Evolutionary conservation across 495 filamentous ascomycete species (phyloP).

Genomic region (Xylaria longipes): DNA sequence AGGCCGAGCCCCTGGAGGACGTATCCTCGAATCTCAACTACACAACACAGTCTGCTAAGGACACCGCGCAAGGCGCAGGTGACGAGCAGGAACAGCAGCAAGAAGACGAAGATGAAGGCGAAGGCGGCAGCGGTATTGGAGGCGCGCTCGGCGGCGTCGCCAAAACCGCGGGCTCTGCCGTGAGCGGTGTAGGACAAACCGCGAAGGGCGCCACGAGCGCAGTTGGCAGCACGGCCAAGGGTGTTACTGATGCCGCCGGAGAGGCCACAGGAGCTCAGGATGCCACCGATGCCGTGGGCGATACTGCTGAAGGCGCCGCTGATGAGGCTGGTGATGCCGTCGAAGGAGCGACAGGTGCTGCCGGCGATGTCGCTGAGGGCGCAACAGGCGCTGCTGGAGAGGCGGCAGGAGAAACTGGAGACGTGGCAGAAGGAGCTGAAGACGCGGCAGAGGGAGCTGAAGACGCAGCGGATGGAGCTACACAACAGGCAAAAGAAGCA

Average conservation of each 20-base stretch:
- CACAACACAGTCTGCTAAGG: constrained; percentile 33
- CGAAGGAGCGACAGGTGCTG: background rate
- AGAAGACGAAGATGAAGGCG: constrained; percentile 7
- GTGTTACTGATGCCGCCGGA: no score
- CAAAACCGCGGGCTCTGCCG: constrained; percentile 26
- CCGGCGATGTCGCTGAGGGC: constrained; percentile 20
- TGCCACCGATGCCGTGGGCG: no score
- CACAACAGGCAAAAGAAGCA: constrained; percentile 39
- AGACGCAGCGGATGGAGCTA: constrained; percentile 1
- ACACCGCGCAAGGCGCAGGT: constrained; percentile 1
- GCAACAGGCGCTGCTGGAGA: constrained; percentile 13
- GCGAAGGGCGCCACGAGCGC: constrained; percentile 27
- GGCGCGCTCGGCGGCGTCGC: constrained; percentile 28
- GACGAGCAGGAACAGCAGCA: constrained; percentile 16
- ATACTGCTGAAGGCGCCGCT: constrained; percentile 29
- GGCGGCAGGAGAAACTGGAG: background rate
- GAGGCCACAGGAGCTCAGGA: no score
- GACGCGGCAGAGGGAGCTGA: background rate
- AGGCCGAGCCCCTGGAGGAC: constrained; percentile 56
- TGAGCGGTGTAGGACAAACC: constrained; percentile 25
- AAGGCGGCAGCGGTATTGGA: constrained; percentile 17
- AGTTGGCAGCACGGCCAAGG: constrained; percentile 27
- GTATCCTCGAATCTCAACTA: constrained; percentile 36
- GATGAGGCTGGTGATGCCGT: constrained; percentile 29
- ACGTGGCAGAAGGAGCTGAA: background rate